Evolutionary conservation across 345 rosid genomes (phyloP), one percentile per base, ranked within the genome.

Genomic region (Citrus sp.): DNA sequence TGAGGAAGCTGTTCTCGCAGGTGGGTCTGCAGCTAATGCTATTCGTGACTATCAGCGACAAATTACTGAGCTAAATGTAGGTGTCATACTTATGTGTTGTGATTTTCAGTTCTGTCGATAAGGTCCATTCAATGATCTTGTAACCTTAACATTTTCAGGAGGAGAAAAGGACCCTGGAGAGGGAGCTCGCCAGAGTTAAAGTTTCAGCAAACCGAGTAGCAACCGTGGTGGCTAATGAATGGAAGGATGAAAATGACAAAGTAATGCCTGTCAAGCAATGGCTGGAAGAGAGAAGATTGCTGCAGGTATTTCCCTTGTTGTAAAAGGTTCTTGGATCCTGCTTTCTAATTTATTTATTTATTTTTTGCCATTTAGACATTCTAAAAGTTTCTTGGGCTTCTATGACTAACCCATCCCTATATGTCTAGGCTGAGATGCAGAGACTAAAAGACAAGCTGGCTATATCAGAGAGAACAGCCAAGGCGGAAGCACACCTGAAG

Each of bases 221-320:
- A 3, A 84, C 94, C 8, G 95, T 89, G 2, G 90, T 91, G 74
- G 99, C 99, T 71, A 96, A 94, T 73, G 97, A 90, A 77, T 94
- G 99, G 99, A 96, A 96, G 83, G 98, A 90, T 88, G 99, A 94
- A 67, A 90, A 89, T 72, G 94, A 88, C 80, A 89, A 87, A 88
- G 97, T 96, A 14, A 96, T 96, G 92, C 98, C 99, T 0, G 91
- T 96, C 69, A 92, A 82, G 86, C 88, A 92, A 82, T 94, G 98
- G 98, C 90, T 94, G 56, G 95, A 91, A 83, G 97, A 94, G 83
- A 90, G 98, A 86, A 89, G 89, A 85, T 34, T 96, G 67, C 79
- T 94, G 64, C 99, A 94, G 95, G 98, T 95, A 87, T 24, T 71
- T 55, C 28, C 78, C 63, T 70, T 27, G 58, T 24, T 3, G 10